Evolutionary conservation across 257 asterid genomes (phyloP).

Genomic region (Solanum medicagineum): DNA sequence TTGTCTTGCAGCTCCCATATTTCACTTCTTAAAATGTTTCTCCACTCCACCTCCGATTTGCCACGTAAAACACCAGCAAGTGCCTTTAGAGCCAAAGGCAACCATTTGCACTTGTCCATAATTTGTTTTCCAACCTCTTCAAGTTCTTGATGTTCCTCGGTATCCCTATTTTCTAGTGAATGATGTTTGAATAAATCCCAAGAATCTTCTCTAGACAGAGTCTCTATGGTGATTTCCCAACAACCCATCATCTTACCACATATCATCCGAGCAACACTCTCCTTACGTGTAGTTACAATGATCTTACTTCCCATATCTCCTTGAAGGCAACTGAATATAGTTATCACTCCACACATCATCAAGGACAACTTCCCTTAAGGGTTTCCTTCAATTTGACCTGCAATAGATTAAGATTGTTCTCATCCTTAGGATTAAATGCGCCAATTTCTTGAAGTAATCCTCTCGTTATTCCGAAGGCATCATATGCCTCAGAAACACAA

Average conservation of each 20-base stretch:
- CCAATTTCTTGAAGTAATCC: no score
- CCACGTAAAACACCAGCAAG: neutral
- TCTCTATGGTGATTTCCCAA: neutral
- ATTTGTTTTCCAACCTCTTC: neutral
- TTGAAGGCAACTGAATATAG: no score
- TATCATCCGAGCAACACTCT: slow-evolving; percentile 17
- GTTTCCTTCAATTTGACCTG: no score
- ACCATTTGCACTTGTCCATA: neutral
- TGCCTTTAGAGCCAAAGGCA: neutral
- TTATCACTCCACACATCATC: no score
- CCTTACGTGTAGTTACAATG: slow-evolving; percentile 44
- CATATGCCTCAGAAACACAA: no score
- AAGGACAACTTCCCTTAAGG: no score
- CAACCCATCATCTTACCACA: slow-evolving; percentile 1
- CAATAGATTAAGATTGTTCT: no score
- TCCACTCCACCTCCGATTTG: neutral
- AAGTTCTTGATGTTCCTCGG: neutral
- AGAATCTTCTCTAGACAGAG: neutral
- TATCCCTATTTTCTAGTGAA: neutral
- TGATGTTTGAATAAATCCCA: neutral
- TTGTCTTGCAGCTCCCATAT: no score
- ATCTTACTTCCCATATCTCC: slow-evolving; percentile 27
- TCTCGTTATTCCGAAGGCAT: no score
- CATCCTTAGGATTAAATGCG: no score
- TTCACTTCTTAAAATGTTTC: neutral